phyloP scores from a whole-genome alignment of 805 yeast genomes.

The Ogataea corticis region DNA sequence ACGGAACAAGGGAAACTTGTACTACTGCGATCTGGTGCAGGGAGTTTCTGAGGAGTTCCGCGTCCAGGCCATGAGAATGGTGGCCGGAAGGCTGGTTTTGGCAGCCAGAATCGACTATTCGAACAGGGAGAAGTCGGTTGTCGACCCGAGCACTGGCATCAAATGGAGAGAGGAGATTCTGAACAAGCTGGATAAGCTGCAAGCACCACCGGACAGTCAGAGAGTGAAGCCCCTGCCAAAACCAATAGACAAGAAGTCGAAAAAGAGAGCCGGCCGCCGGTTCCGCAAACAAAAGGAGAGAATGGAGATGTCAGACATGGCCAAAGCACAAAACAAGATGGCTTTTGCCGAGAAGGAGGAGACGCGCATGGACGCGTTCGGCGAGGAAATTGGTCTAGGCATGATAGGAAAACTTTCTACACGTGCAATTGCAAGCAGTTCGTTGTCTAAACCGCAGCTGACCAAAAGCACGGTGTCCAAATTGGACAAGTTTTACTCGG shows the following conservation, averaged over 20 bases:
- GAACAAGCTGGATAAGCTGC: constrained; percentile 65
- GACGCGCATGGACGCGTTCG: constrained; percentile 60
- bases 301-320: constrained; percentile 75
- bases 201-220: constrained; percentile 71
- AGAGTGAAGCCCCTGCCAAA: constrained; percentile 70
- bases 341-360: constrained; percentile 78
- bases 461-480: constrained; percentile 17
- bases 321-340: constrained; percentile 82
- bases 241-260: constrained; percentile 74
- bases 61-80: constrained; percentile 71
- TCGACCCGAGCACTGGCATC: constrained; percentile 47
- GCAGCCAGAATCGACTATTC: constrained; percentile 77
- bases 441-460: constrained; percentile 10
- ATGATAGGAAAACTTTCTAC: constrained; percentile 48
- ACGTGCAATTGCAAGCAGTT: constrained; percentile 18
- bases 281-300: constrained; percentile 79
- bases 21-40: constrained; percentile 58
- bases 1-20: constrained; percentile 70
- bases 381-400: constrained; percentile 84
- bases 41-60: constrained; percentile 57
- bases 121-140: constrained; percentile 36
- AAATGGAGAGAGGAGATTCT: constrained; percentile 61
- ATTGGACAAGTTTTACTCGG: constrained; percentile 13
- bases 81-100: constrained; percentile 75
- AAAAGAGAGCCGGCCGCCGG: constrained; percentile 84